Evolutionary conservation across 2,329 filamentous ascomycete species (phyloP).

Genomic region (Arthrocladium fulminans): DNA sequence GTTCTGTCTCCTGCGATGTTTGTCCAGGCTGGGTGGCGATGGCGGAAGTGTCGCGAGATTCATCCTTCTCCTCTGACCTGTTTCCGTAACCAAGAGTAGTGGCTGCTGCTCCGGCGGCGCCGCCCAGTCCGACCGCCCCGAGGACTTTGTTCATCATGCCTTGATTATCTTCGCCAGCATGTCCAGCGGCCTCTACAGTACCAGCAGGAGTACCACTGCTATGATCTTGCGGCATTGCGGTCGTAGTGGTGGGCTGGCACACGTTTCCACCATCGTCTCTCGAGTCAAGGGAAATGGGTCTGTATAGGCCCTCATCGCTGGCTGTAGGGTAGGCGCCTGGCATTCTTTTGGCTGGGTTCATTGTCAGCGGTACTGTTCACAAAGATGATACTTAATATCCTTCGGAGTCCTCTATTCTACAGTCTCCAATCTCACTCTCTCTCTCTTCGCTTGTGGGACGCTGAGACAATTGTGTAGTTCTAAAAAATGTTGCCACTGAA

Average conservation of each 20-base stretch:
- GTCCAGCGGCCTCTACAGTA: neutral
- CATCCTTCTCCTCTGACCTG: neutral
- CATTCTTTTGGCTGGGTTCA: constrained; percentile 1
- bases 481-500: no score
- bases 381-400: neutral
- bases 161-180: neutral
- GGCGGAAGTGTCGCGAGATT: constrained; percentile 9
- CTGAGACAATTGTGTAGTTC: no score
- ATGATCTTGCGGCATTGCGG: neutral
- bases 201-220: neutral
- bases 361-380: neutral
- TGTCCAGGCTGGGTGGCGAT: neutral
- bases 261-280: constrained; percentile 11
- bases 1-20: constrained; percentile 6
- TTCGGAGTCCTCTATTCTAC: no score
- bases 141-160: constrained; percentile 16
- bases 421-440: no score
- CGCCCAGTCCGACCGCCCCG: constrained; percentile 20
- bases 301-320: constrained; percentile 12
- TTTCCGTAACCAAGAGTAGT: constrained; percentile 1
- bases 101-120: constrained; percentile 8
- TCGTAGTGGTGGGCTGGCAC: neutral
- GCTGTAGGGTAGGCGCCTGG: constrained; percentile 8
- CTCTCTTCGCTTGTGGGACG: no score
- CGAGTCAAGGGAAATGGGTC: constrained; percentile 11